These are phyloP conservation scores for Penicillium sp. DNA, from an alignment of 2,329 filamentous ascomycete species.

Conservation along the genomic window DNA sequence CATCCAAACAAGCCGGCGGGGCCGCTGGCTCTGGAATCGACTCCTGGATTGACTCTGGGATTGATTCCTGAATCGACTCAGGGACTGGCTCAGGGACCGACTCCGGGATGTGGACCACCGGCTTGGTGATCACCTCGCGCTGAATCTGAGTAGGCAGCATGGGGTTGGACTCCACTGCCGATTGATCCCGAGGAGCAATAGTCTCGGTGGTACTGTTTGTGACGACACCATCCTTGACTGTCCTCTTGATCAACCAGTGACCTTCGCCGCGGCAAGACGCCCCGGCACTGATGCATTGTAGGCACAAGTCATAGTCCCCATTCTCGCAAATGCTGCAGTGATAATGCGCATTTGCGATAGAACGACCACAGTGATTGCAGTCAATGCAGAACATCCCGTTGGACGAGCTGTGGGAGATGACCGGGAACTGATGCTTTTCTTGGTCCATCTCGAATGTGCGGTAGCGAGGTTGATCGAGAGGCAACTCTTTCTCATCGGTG, in stretches of 20 bases:
- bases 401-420: conserved; percentile 36
- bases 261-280: conserved; percentile 72
- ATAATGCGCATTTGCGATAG: conserved; percentile 80
- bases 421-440: conserved; percentile 32
- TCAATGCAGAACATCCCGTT: conserved; percentile 72
- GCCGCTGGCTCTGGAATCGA: conserved; percentile 21
- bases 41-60: conserved; percentile 24
- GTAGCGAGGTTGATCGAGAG: conserved; percentile 20
- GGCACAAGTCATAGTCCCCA: conserved; percentile 92
- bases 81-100: conserved; percentile 24
- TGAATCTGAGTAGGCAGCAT: conserved; percentile 8
- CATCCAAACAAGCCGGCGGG: conserved; percentile 15
- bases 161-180: conserved; percentile 27
- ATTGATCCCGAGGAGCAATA: conserved; percentile 63
- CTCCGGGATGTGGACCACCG: conserved; percentile 14
- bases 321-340: conserved; percentile 93
- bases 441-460: conserved; percentile 31
- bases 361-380: conserved; percentile 84
- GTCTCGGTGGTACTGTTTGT: conserved; percentile 83
- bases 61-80: conserved; percentile 9
- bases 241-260: conserved; percentile 95
- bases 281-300: conserved; percentile 71
- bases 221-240: conserved; percentile 73
- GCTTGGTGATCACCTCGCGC: conserved; percentile 18
- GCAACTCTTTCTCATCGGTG: conserved; percentile 3